Evolutionary conservation across 2,329 filamentous ascomycete species (phyloP).

Genomic region (Didymellaceae sp.): DNA sequence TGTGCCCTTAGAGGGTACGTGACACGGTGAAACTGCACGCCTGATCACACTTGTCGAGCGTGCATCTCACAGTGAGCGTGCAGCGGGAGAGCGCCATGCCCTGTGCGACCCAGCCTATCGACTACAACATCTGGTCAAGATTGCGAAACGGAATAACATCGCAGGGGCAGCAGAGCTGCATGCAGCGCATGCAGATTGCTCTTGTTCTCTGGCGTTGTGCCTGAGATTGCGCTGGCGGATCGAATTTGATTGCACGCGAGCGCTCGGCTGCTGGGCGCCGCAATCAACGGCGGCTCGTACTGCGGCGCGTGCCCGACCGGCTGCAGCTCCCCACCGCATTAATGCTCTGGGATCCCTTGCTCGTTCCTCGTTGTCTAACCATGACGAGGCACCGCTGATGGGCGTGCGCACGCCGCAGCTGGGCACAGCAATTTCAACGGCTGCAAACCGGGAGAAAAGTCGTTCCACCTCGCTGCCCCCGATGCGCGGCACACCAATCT

Average conservation of each 20-base stretch:
- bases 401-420: slow-evolving; percentile 18
- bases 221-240: slow-evolving; percentile 5
- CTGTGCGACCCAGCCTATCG: neutral
- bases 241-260: slow-evolving; percentile 15
- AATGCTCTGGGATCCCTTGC: slow-evolving; percentile 14
- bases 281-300: slow-evolving; percentile 10
- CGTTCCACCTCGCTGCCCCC: slow-evolving; percentile 17
- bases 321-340: slow-evolving; percentile 1
- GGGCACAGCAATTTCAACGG: slow-evolving; percentile 16
- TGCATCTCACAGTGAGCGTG: neutral
- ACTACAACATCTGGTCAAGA: neutral
- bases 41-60: slow-evolving; percentile 1
- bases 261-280: slow-evolving; percentile 3
- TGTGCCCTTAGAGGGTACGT: neutral
- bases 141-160: slow-evolving; percentile 3
- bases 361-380: slow-evolving; percentile 17
- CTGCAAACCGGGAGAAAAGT: slow-evolving; percentile 9
- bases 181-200: slow-evolving; percentile 1
- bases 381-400: slow-evolving; percentile 10
- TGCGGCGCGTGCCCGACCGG: slow-evolving; percentile 14
- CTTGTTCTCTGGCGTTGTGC: slow-evolving; percentile 1
- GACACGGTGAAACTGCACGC: slow-evolving; percentile 17
- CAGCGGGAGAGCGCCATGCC: slow-evolving; percentile 1
- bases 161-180: neutral
- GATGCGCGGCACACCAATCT: slow-evolving; percentile 12